phyloP scores from a whole-genome alignment of 495 filamentous ascomycete genomes.

The Xylaria cubensis region DNA sequence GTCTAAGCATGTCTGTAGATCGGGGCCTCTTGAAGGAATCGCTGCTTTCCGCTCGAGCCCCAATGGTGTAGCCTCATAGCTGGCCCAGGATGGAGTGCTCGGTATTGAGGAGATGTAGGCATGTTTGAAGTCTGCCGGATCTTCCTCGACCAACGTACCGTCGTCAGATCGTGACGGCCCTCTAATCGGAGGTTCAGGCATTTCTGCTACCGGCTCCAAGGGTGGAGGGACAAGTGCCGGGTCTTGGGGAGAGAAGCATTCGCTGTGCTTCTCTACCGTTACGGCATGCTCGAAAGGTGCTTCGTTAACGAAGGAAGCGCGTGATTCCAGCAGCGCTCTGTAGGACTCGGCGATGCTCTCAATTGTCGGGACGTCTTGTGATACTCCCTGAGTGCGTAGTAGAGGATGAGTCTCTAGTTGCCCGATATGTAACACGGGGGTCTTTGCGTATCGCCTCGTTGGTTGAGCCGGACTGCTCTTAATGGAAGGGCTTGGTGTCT shows the following conservation, averaged over 20 bases:
- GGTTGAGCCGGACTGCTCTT: constrained; percentile 31
- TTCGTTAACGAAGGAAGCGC: constrained; percentile 31
- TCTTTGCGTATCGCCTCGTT: constrained; percentile 51
- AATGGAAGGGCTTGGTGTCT: constrained; percentile 25
- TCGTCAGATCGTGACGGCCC: constrained; percentile 49
- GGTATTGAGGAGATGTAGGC: constrained; percentile 38
- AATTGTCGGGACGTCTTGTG: constrained; percentile 43
- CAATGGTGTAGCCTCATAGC: constrained; percentile 8
- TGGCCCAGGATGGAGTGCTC: constrained; percentile 13
- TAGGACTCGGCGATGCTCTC: constrained; percentile 57
- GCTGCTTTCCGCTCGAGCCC: not conserved
- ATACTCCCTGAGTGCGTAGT: constrained; percentile 33
- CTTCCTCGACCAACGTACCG: constrained; percentile 54
- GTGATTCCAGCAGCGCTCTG: constrained; percentile 47
- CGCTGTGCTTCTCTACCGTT: constrained; percentile 7
- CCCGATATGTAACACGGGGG: constrained; percentile 49
- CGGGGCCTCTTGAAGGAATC: constrained; percentile 34
- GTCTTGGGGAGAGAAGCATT: constrained; percentile 15
- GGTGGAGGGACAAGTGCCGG: constrained; percentile 14
- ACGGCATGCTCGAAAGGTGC: constrained; percentile 33
- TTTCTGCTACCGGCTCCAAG: constrained; percentile 26
- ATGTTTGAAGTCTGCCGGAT: constrained; percentile 49
- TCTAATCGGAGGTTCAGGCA: constrained; percentile 28
- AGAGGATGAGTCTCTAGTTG: constrained; percentile 44
- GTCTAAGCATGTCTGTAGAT: constrained; percentile 51